Percentiles rank a stretch among this genome's conserved stretches.
These are phyloP conservation scores for Pythium coloratum DNA, from an alignment of 352 stramenopile genomes.

Conservation along the genomic window DNA sequence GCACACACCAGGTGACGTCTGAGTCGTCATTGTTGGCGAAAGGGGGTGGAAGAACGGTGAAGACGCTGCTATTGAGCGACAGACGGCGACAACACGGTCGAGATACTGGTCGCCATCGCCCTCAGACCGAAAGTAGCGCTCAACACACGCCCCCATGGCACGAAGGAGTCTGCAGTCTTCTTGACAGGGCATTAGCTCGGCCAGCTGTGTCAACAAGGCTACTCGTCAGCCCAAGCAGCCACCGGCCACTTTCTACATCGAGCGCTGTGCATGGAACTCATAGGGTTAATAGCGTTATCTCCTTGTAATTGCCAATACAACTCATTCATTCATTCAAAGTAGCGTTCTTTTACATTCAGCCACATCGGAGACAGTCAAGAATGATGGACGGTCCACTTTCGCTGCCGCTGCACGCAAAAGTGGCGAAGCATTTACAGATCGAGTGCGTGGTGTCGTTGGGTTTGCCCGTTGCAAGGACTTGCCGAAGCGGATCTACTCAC, in stretches of 20 bases:
- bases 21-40: not conserved
- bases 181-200: too few species aligned
- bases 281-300: too few species aligned
- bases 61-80: not conserved
- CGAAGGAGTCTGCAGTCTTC: too few species aligned
- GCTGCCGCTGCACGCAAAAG: slow-evolving; percentile 20
- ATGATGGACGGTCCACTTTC: slow-evolving; percentile 19
- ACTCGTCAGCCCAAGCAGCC: too few species aligned
- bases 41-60: not conserved
- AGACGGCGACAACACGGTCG: slow-evolving; percentile 7
- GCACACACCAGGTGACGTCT: not conserved
- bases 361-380: slow-evolving; percentile 18
- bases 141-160: too few species aligned
- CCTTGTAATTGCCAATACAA: too few species aligned
- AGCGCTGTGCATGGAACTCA: too few species aligned
- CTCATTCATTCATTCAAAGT: not conserved
- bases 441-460: slow-evolving; percentile 9
- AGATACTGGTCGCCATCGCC: slow-evolving; percentile 7
- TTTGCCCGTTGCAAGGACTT: not conserved
- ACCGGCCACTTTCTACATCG: too few species aligned
- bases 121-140: not conserved
- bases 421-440: slow-evolving; percentile 22
- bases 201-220: too few species aligned
- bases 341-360: slow-evolving; percentile 7
- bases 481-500: not conserved